These are phyloP conservation scores for Ogataea thermomethanolica DNA, from an alignment of 805 yeast genomes.

Conservation along the genomic window DNA sequence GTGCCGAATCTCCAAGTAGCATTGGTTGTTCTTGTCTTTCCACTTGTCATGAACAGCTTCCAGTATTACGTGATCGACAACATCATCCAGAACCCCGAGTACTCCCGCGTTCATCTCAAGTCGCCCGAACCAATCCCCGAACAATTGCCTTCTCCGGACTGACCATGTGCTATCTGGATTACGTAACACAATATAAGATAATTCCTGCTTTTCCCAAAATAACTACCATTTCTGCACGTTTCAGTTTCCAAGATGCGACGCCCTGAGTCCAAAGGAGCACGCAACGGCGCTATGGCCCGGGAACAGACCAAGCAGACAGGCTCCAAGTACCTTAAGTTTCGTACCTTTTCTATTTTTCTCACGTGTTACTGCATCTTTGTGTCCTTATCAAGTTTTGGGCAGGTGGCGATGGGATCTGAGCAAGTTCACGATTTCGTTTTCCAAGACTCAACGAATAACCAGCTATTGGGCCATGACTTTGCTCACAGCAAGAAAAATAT, in stretches of 20 bases:
- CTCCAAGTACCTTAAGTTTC: constrained; percentile 6
- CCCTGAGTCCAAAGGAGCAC: background rate
- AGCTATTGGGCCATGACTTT: no score
- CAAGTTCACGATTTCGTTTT: no score
- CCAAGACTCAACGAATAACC: no score
- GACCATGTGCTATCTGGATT: no score
- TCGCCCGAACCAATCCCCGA: constrained; percentile 6
- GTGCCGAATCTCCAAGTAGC: constrained; percentile 82
- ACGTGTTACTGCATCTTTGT: constrained; percentile 6
- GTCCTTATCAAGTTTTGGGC: constrained; percentile 1
- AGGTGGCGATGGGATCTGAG: background rate
- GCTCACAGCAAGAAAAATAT: constrained; percentile 55
- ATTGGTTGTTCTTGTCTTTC: constrained; percentile 81
- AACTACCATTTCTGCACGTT: no score
- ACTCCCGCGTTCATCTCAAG: constrained; percentile 20
- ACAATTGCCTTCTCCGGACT: background rate
- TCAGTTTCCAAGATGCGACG: background rate
- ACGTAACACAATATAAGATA: constrained; percentile 2
- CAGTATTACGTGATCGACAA: constrained; percentile 73
- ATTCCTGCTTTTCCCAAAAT: background rate
- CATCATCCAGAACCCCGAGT: constrained; percentile 58
- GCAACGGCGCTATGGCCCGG: background rate
- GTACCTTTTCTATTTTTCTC: constrained; percentile 3
- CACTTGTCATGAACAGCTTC: constrained; percentile 67
- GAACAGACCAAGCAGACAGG: background rate